phyloP scores from a whole-genome alignment of 2,329 filamentous ascomycete genomes.

The Lasiodiplodia theobromae region DNA sequence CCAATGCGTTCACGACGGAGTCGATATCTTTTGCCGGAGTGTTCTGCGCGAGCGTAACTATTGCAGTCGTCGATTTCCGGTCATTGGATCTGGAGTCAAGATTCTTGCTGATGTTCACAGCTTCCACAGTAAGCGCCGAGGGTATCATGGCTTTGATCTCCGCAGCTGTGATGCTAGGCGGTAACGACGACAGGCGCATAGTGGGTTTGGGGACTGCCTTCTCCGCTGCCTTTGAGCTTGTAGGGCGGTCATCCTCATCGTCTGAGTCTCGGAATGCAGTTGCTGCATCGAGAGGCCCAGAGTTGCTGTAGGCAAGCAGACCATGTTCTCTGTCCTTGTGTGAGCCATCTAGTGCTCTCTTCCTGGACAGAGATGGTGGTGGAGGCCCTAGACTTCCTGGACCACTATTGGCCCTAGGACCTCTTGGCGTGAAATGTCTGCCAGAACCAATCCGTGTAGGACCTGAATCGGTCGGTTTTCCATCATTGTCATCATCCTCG shows the following conservation, averaged over 20 bases:
- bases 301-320: conserved; percentile 51
- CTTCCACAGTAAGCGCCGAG: conserved; percentile 69
- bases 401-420: conserved; percentile 54
- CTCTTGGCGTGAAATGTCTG: conserved; percentile 65
- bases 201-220: conserved; percentile 61
- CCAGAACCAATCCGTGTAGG: conserved; percentile 14
- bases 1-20: conserved; percentile 75
- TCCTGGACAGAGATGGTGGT: conserved; percentile 50
- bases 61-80: conserved; percentile 75
- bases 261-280: conserved; percentile 50
- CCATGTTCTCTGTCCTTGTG: conserved; percentile 41
- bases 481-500: conserved; percentile 46
- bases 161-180: conserved; percentile 59
- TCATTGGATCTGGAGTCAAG: conserved; percentile 62
- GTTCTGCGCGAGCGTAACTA: conserved; percentile 81
- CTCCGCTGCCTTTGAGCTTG: conserved; percentile 53
- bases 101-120: conserved; percentile 72
- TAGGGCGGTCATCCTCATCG: conserved; percentile 53
- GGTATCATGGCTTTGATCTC: conserved; percentile 58
- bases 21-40: conserved; percentile 87
- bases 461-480: conserved; percentile 31
- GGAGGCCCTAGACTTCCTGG: conserved; percentile 57
- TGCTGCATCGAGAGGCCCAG: conserved; percentile 41
- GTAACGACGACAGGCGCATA: conserved; percentile 61
- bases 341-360: conserved; percentile 53